Percentiles rank a stretch among this genome's conserved stretches.
These are phyloP conservation scores for Schizopora paradoxa DNA, from an alignment of 1,284 basidiomycete genomes.

Conservation along the genomic window DNA sequence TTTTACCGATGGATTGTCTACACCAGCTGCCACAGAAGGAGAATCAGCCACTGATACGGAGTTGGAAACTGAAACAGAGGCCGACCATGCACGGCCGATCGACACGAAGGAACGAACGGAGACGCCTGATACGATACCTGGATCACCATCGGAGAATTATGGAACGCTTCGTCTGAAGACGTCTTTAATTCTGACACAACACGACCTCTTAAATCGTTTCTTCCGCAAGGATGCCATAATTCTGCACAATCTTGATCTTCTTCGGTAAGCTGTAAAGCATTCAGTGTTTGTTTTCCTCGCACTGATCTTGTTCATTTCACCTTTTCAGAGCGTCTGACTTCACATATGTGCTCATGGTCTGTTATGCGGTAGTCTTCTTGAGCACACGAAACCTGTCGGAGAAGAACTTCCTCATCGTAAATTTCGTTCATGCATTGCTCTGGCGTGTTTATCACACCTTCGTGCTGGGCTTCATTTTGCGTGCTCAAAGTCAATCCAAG, in stretches of 20 bases:
- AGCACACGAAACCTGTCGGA: slow-evolving; percentile 41
- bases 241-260: slow-evolving; percentile 76
- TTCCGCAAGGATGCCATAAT: slow-evolving; percentile 87
- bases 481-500: slow-evolving; percentile 80
- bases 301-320: slow-evolving; percentile 6
- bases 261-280: slow-evolving; percentile 57
- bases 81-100: slow-evolving; percentile 31
- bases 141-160: background rate
- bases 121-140: slow-evolving; percentile 19
- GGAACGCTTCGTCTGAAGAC: slow-evolving; percentile 1
- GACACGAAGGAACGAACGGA: slow-evolving; percentile 18
- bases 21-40: slow-evolving; percentile 69
- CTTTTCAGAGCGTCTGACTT: slow-evolving; percentile 59
- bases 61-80: slow-evolving; percentile 64
- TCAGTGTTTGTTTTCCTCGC: slow-evolving; percentile 9
- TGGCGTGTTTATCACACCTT: slow-evolving; percentile 92
- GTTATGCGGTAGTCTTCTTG: slow-evolving; percentile 47
- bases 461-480: slow-evolving; percentile 80
- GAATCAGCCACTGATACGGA: slow-evolving; percentile 65
- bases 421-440: slow-evolving; percentile 77
- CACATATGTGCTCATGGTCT: slow-evolving; percentile 53
- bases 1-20: slow-evolving; percentile 33
- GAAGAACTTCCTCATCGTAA: slow-evolving; percentile 46
- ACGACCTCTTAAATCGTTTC: slow-evolving; percentile 87
- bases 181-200: slow-evolving; percentile 51